Evolutionary conservation across 805 yeast species (phyloP), one percentile per base, ranked within the genome.

Genomic region (Candida sakaeoensis): DNA sequence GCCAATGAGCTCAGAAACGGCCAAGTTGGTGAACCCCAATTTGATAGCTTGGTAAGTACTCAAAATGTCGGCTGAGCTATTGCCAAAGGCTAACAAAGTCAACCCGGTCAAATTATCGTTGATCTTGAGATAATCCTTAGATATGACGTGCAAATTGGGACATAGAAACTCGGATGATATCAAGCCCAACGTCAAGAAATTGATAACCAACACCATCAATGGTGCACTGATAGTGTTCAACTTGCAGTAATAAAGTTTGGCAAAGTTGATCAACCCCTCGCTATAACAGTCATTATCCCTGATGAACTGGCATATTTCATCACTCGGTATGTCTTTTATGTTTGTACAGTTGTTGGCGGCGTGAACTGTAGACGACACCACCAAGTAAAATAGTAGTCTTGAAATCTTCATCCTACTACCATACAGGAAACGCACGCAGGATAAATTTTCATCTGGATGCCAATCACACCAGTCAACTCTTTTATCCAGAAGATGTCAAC

Each of bases 1-100:
- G 1, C 99, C 98, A 23, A 89, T 61, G n/a, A 91, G 66, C 57
- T 90, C 97, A 1, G 96, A 93, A 5, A 91, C 62, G 0, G 98
- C 97, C 54, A 91, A 65, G 0, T 87, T 75, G 0, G 83, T 78
- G 1, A 86, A 77, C n/a, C 77, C 81, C 1, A 79, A 63, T 9
- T 73, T 70, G 78, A 93, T 75, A 3, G 97, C 95, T 36, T 82
- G 80, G 55, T 80, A 86, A 0, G 96, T 88, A 34, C 91, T 77
- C 26, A 89, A 74, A 3, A 91, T 79, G 58, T 91, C 99, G 0
- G 97, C 96, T 0, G 95, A 74, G 3, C 96, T 95, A 60, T 91
- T 91, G 0, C 97, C 98, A 44, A 91, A 71, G 0, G 98, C 95
- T 38, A 93, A 65, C 16, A 91, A 63, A 0, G 97, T 90, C 48